Percentiles rank a stretch among this genome's conserved stretches.
Evolutionary conservation across 208 protist genomes (phyloP).

Genomic region (Herpetomonas samuelpessoai): DNA sequence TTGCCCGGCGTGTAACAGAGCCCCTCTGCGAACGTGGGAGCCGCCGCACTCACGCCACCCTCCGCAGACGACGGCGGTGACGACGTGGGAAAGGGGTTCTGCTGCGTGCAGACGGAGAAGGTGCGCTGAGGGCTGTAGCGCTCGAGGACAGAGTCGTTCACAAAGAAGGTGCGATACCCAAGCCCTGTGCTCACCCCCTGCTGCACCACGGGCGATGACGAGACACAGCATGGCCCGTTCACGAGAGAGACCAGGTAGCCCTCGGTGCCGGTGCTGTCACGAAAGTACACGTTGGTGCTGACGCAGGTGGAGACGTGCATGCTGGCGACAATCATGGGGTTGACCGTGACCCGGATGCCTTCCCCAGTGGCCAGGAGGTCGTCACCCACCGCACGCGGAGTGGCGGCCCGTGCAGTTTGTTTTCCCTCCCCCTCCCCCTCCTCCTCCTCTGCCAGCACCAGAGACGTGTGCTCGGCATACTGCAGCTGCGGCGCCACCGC

Average conservation of each 20-base stretch:
- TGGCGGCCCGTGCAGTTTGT: no score
- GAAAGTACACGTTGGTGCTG: neutral
- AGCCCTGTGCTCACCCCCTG: neutral
- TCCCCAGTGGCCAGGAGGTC: no score
- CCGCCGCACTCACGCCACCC: no score
- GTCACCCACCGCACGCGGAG: no score
- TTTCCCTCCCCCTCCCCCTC: neutral
- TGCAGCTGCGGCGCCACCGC: no score
- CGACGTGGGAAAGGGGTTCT: neutral
- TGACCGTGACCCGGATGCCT: neutral
- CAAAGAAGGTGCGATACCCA: neutral
- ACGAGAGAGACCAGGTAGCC: neutral
- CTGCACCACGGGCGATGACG: neutral
- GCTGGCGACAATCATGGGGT: neutral
- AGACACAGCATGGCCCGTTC: conserved; percentile 1
- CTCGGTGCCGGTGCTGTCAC: neutral
- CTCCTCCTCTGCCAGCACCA: no score
- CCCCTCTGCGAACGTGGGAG: neutral
- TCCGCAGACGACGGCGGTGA: no score
- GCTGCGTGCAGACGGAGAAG: neutral
- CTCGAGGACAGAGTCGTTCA: neutral
- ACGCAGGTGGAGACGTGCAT: neutral
- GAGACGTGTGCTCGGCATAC: neutral
- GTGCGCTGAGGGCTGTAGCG: neutral
- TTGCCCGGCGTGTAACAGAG: neutral